Percentiles rank a stretch among this genome's conserved stretches.
Conservation (phyloP, 1,139 yeast genomes). For the Debaryomyces subglobosus region DNA sequence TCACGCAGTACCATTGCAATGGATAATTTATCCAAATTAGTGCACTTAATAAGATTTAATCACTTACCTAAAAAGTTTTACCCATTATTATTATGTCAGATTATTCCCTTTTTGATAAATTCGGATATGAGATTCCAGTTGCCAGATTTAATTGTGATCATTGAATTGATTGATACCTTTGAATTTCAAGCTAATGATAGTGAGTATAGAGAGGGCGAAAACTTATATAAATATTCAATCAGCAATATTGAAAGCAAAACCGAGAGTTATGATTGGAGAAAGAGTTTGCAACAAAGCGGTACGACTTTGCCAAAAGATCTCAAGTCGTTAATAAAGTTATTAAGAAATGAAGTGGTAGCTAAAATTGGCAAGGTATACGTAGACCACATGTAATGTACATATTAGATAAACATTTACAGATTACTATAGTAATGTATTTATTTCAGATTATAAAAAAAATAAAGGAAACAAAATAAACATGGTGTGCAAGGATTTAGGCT, state of each 20-base stretch:
- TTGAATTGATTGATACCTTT: slow-evolving; percentile 52
- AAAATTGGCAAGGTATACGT: slow-evolving; percentile 47
- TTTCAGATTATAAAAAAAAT: background rate
- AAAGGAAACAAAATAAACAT: background rate
- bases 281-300: slow-evolving; percentile 18
- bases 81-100: slow-evolving; percentile 54
- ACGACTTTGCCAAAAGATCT: slow-evolving; percentile 28
- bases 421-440: background rate
- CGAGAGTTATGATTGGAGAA: slow-evolving; percentile 40
- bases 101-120: slow-evolving; percentile 45
- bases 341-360: slow-evolving; percentile 37
- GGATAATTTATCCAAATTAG: slow-evolving; percentile 39
- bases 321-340: slow-evolving; percentile 25
- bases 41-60: slow-evolving; percentile 62
- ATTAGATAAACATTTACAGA: background rate
- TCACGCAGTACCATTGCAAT: slow-evolving; percentile 28
- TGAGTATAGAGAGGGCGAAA: slow-evolving; percentile 34
- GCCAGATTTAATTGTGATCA: slow-evolving; percentile 50
- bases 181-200: slow-evolving; percentile 31
- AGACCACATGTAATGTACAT: slow-evolving; percentile 10
- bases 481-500: slow-evolving; percentile 2
- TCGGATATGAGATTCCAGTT: slow-evolving; percentile 32
- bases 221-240: slow-evolving; percentile 35
- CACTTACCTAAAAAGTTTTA: slow-evolving; percentile 64
- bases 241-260: slow-evolving; percentile 24